Percentiles rank a stretch among this genome's conserved stretches.
Conservation (phyloP, 2,329 filamentous ascomycete genomes). For the Cucurbitaria berberidis region DNA sequence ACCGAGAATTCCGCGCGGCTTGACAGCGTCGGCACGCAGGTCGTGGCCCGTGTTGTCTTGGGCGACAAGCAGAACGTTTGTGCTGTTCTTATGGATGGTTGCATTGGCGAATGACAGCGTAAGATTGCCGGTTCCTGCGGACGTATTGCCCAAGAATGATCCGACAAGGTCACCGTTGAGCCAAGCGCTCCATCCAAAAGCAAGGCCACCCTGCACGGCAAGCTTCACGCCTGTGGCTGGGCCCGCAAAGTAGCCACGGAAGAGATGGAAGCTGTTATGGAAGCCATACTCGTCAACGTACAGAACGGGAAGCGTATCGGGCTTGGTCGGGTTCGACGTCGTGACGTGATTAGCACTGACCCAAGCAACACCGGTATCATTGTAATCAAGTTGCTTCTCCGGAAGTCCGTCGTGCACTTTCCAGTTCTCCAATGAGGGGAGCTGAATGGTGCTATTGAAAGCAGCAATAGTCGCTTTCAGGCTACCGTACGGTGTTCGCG, state of each 20-base stretch:
- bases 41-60: slow-evolving; percentile 68
- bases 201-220: slow-evolving; percentile 60
- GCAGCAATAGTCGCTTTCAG: slow-evolving; percentile 40
- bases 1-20: slow-evolving; percentile 60
- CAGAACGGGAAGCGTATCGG: slow-evolving; percentile 49
- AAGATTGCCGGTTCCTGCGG: slow-evolving; percentile 42
- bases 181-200: slow-evolving; percentile 65
- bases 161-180: slow-evolving; percentile 64
- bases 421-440: slow-evolving; percentile 56
- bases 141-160: slow-evolving; percentile 60
- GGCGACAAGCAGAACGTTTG: slow-evolving; percentile 61
- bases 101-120: slow-evolving; percentile 60
- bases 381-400: slow-evolving; percentile 54
- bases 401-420: slow-evolving; percentile 58
- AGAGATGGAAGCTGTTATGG: slow-evolving; percentile 51
- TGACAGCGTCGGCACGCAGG: slow-evolving; percentile 55
- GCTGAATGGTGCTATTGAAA: slow-evolving; percentile 30
- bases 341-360: slow-evolving; percentile 44
- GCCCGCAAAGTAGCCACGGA: slow-evolving; percentile 51
- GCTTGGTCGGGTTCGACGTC: slow-evolving; percentile 48
- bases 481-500: slow-evolving; percentile 46
- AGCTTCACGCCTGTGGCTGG: slow-evolving; percentile 55
- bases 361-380: slow-evolving; percentile 55
- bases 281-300: slow-evolving; percentile 53
- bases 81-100: slow-evolving; percentile 48